phyloP scores from a whole-genome alignment of 2,329 filamentous ascomycete genomes.

The Sarocladium oryzae region DNA sequence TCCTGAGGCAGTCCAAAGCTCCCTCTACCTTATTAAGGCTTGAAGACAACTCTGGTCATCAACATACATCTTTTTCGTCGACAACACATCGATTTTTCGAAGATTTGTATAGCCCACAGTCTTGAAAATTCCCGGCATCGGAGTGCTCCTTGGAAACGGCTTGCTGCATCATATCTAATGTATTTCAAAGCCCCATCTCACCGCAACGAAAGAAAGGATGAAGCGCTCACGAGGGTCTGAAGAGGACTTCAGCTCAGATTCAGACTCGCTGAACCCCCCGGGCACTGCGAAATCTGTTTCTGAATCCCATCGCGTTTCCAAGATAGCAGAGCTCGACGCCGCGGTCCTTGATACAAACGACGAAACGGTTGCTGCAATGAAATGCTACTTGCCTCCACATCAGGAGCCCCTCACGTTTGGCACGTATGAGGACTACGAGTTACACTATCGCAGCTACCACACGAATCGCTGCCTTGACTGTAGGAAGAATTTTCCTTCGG shows the following conservation, averaged over 20 bases:
- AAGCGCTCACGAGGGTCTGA: constrained; percentile 58
- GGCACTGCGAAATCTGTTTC: constrained; percentile 5
- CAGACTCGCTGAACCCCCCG: constrained; percentile 10
- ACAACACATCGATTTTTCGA: too few species aligned
- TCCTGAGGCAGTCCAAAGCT: neutral
- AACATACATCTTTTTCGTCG: too few species aligned
- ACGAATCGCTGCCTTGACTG: constrained; percentile 82
- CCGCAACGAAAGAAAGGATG: constrained; percentile 33
- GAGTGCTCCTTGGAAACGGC: neutral
- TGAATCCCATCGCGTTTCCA: constrained; percentile 31
- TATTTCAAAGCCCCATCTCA: constrained; percentile 10
- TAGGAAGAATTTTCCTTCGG: constrained; percentile 78
- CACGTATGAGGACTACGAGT: constrained; percentile 75
- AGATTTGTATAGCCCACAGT: too few species aligned
- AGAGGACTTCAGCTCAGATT: constrained; percentile 30
- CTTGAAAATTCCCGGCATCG: too few species aligned
- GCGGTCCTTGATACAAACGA: constrained; percentile 24
- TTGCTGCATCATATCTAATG: constrained; percentile 6
- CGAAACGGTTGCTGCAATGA: constrained; percentile 50
- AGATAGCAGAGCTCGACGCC: constrained; percentile 55
- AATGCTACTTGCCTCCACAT: constrained; percentile 78
- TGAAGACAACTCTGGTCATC: too few species aligned
- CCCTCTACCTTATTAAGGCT: too few species aligned
- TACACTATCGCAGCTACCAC: constrained; percentile 77
- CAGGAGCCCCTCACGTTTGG: constrained; percentile 61